Base-by-base conservation (phyloP, 495 filamentous ascomycete species). In the Barbatosphaeria neglecta region DNA sequence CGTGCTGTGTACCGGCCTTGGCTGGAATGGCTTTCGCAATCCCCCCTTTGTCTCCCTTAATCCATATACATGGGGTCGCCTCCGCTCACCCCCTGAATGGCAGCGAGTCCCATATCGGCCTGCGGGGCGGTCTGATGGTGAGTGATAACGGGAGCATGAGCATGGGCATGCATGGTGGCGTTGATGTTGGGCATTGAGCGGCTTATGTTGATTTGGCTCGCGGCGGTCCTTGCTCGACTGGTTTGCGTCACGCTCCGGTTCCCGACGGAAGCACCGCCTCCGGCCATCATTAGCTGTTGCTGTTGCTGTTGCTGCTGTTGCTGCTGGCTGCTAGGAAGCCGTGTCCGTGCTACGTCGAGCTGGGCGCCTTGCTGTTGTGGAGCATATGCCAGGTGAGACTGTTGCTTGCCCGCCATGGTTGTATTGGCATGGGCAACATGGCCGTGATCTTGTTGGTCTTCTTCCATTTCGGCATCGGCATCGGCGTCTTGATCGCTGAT, bases 21-120 rank as follows among this genome's bases (percentile, higher is more conserved):
- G 5, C 42, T 10, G 24, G 13, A 19, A 8, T 33, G 15, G 16
- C 19, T 11, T 18, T 28, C 27, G 5, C 15, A 3, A 2, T n/a
- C 28, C 11, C 3, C 4, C n/a, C 19, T 11, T 16, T 44, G 22
- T 39, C 19, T n/a, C 40, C 47, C 42, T 59, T 45, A 60, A 37
- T 65, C 62, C 53, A 65, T 60, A 47, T 62, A 68, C 65, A 68
- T 68, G 15, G 59, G 57, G n/a, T 68, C 65, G 45, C 57, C 55
- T 18, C 57, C 56, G 44, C 49, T 53, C 48, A 65, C 58, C 37
- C 59, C 59, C 41, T 66, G 61, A 50, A 65, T 54, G 25, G 51
- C 51, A 22, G 51, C 51, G 20, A 49, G 37, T 37, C 54, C 55
- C 55, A 57, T 50, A 18, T 60, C 61, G 18, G 55, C 24, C 22